These are phyloP conservation scores for Lactarius akahatsu DNA, from an alignment of 768 basidiomycete genomes.

Conservation along the genomic window DNA sequence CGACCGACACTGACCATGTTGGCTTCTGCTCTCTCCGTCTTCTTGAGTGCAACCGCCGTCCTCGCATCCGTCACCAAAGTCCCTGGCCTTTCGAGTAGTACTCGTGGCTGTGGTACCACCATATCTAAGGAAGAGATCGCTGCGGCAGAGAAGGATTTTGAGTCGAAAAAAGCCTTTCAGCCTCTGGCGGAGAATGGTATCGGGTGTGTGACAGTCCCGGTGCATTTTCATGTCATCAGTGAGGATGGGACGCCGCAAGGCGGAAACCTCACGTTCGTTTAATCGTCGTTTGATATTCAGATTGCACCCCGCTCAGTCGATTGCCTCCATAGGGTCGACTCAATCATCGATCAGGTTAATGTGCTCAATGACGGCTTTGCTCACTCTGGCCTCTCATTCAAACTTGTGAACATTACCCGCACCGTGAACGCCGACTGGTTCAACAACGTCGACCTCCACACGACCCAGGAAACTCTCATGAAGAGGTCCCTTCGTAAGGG, in stretches of 20 bases:
- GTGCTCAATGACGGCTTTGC: constrained; percentile 46
- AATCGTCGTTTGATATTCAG: background rate
- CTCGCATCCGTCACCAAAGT: constrained; percentile 33
- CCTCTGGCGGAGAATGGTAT: constrained; percentile 1
- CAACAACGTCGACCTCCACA: constrained; percentile 41
- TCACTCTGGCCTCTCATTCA: constrained; percentile 40
- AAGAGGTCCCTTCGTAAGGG: constrained; percentile 48
- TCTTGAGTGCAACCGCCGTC: constrained; percentile 34
- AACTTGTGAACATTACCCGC: constrained; percentile 43
- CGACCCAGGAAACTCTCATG: constrained; percentile 45
- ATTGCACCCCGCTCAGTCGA: constrained; percentile 3
- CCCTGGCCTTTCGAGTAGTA: constrained; percentile 17
- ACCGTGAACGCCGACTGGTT: constrained; percentile 51
- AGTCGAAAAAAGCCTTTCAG: constrained; percentile 38
- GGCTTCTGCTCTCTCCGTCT: constrained; percentile 33
- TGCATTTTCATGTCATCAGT: constrained; percentile 48
- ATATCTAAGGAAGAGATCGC: constrained; percentile 40
- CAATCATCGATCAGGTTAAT: constrained; percentile 43
- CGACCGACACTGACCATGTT: constrained; percentile 1
- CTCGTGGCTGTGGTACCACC: constrained; percentile 5
- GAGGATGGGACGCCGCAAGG: constrained; percentile 40
- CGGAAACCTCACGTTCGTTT: constrained; percentile 45
- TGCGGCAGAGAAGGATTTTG: constrained; percentile 44
- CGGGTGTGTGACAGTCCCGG: constrained; percentile 33
- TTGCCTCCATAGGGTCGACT: constrained; percentile 33